These are phyloP conservation scores for Lyophyllum shimeji DNA, from an alignment of 768 basidiomycete genomes.

Conservation along the genomic window DNA sequence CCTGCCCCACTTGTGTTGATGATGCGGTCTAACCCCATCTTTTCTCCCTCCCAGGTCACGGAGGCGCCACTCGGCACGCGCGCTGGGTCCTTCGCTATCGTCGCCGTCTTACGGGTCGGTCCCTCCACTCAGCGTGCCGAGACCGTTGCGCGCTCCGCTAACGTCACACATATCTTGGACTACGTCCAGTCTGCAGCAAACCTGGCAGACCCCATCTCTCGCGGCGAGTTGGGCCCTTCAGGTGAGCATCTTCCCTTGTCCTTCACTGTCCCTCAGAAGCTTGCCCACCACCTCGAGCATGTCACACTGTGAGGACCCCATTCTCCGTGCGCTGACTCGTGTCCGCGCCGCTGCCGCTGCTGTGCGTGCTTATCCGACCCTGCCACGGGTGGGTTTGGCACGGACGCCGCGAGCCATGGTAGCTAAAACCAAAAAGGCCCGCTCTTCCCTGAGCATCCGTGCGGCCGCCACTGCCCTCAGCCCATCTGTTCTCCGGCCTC, in stretches of 20 bases:
- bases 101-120: neutral
- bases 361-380: too few species aligned
- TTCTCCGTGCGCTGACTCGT: too few species aligned
- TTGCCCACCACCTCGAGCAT: neutral
- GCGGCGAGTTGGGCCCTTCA: neutral
- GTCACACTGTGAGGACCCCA: neutral
- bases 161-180: neutral
- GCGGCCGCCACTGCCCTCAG: neutral
- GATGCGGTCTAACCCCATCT: too few species aligned
- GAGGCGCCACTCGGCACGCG: too few species aligned
- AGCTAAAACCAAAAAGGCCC: neutral
- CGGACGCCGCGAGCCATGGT: too few species aligned
- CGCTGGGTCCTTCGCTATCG: too few species aligned
- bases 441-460: neutral
- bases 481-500: neutral
- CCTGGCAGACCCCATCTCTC: neutral
- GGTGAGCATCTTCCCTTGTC: neutral
- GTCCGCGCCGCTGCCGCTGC: too few species aligned
- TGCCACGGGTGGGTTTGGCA: neutral
- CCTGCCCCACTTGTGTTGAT: too few species aligned
- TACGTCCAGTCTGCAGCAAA: neutral
- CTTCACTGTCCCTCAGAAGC: neutral
- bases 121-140: neutral
- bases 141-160: neutral
- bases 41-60: too few species aligned